A percentile compares a stretch with the other conserved stretches of the same genome.
Conservation (phyloP, 306 rosid genomes). For the Ormosia semicastrata region DNA sequence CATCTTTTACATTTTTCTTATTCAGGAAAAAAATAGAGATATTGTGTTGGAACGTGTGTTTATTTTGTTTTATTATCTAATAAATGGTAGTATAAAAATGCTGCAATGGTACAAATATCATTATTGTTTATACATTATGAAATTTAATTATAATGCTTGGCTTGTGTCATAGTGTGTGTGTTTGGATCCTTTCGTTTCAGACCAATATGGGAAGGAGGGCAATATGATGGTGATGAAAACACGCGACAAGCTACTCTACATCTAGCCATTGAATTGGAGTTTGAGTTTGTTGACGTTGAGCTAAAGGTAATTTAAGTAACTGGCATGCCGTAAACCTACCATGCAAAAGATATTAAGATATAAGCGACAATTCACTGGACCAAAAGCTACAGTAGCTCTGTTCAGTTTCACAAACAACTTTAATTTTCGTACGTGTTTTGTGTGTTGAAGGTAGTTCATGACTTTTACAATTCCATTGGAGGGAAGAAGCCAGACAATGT, state of each 20-base stretch:
- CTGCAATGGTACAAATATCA: too few relatives aligned
- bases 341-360: background rate
- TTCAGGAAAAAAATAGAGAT: too few relatives aligned
- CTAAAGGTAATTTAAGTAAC: conserved; percentile 41
- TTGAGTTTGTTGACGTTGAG: conserved; percentile 62
- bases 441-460: conserved; percentile 52
- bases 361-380: too few relatives aligned
- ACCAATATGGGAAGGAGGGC: conserved; percentile 72
- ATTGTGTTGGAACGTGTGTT: too few relatives aligned
- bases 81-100: too few relatives aligned
- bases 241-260: conserved; percentile 47
- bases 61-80: too few relatives aligned
- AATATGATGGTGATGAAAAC: conserved; percentile 56
- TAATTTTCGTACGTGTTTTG: background rate
- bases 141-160: background rate
- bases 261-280: conserved; percentile 51
- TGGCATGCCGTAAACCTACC: background rate
- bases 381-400: too few relatives aligned
- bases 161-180: background rate
- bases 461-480: conserved; percentile 40
- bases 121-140: too few relatives aligned
- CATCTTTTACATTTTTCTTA: too few relatives aligned
- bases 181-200: conserved; percentile 31
- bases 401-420: too few relatives aligned
- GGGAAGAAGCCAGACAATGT: conserved; percentile 51